Percentiles rank a stretch among this genome's conserved stretches.
These are phyloP conservation scores for Cercospora berteroae DNA, from an alignment of 2,329 filamentous ascomycete genomes.

Conservation along the genomic window DNA sequence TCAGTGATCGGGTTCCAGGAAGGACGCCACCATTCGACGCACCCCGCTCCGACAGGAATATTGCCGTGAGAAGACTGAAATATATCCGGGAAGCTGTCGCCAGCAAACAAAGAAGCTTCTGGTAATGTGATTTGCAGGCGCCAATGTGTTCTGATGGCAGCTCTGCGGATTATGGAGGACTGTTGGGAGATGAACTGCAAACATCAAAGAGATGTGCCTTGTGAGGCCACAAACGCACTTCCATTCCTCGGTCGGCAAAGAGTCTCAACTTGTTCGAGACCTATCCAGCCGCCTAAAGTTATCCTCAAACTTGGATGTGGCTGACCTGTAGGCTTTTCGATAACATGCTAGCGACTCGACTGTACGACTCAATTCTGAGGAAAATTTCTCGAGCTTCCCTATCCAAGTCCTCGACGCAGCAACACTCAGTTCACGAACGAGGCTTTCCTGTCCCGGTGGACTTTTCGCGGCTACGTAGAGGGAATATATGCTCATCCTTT, in stretches of 20 bases:
- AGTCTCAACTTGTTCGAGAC: not conserved
- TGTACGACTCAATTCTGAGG: not conserved
- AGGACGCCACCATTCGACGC: not conserved
- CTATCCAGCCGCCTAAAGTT: not conserved
- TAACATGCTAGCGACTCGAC: not conserved
- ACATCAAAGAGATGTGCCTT: not conserved
- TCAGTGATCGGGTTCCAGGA: not conserved
- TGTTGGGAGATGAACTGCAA: not conserved
- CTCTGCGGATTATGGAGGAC: not conserved
- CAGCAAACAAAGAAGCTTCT: not conserved
- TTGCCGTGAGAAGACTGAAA: not conserved
- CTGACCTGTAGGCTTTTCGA: not conserved
- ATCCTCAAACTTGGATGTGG: not conserved
- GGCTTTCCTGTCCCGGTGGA: not conserved
- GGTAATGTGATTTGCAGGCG: not conserved
- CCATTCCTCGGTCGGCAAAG: not conserved
- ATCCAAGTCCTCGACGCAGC: not conserved
- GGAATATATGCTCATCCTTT: not conserved
- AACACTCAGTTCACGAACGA: not conserved
- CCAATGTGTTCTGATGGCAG: not conserved
- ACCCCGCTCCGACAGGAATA: not conserved
- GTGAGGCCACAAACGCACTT: too few relatives aligned
- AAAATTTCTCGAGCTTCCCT: not conserved
- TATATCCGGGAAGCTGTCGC: not conserved
- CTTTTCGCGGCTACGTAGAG: too few relatives aligned